Base-by-base conservation (phyloP, 345 rosid species). In the Sisymbrium altissimum region DNA sequence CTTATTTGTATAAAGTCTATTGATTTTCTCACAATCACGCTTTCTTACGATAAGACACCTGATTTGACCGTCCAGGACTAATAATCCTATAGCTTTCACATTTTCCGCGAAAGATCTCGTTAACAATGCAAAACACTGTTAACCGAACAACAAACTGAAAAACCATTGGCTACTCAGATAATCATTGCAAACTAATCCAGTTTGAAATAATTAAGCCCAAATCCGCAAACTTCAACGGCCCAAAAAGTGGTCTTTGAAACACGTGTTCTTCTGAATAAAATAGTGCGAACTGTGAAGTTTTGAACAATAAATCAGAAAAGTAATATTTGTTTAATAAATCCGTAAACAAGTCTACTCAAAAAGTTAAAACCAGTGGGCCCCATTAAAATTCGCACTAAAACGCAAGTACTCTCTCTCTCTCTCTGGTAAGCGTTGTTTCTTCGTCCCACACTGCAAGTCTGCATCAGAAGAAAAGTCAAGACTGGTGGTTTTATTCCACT, bases 401-500 rank as follows among this genome's bases (percentile, higher is more conserved):
- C 3, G 33, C 78, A 74, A 66, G n/a, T 66, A 39, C 72, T 27
- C 17, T 46, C 65, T 38, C 19, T 27, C 38, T 38, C 36, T 27
- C 38, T 54, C 45, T n/a, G n/a, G n/a, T n/a, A n/a, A n/a, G 44
- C 41, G 55, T 65, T 73, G 58, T 57, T 50, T 17, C 43, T 2
- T 32, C 48, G 18, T 12, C 48, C 46, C 48, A 21, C 36, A 57
- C 36, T 21, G n/a, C n/a, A n/a, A n/a, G n/a, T n/a, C n/a, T n/a
- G 32, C 25, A 33, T 38, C 53, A 13, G 0, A 7, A 21, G 72
- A 66, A 74, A 74, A 66, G 78, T 74, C 67, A 74, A 66, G 23
- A 58, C 50, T 57, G 72, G 67, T 74, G 66, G 72, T 36, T 73
- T 23, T 3, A 1, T 61, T 49, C 29, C 32, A 10, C 39, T 68